Evolutionary conservation across 148 eudicot species (phyloP), one percentile per base, ranked within the genome.

Genomic region (Rhododendron vialii): DNA sequence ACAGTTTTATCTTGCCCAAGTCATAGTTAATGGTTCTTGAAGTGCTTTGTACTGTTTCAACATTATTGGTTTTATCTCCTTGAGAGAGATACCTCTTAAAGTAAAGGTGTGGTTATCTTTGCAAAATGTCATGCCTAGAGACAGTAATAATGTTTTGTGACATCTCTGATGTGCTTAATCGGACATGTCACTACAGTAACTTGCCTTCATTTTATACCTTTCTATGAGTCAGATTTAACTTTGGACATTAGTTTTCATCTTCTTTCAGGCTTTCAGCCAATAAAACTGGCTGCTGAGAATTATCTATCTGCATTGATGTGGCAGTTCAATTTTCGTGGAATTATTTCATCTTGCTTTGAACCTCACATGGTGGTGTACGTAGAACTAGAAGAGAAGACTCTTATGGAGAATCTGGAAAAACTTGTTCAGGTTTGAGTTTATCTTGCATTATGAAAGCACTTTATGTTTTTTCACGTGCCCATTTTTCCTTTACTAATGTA

Each of bases 301-400:
- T 79, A 30, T 80, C 11, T 61, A 33, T 65, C 35, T 89, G 77
- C 28, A 71, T 85, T 89, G 65, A 59, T 86, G 81, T 92, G 88
- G 91, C 95, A 96, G 99, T 97, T 97, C 91, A 97, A 97, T 88
- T 97, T 97, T 82, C 98, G 89, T 81, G 98, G 99, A 86, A 97
- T 97, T 53, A 92, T 97, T 88, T 97, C 99, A 71, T 95, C 99
- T 74, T 97, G 99, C 90, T 97, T 97, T 88, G 99, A 97, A 87
- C 98, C 98, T 80, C 95, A 97, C 88, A 90, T 97, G 92, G 84
- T 89, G 82, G 98, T 95, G 67, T 97, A 97, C 84, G 95, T 97
- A 35, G 99, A 97, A 89, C 90, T 97, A 81, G 99, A 97, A 91
- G 99, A 97, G 90, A 97, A 91, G 92, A 97, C 99, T 63, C 92